A percentile compares a stretch with the other conserved stretches of the same genome.
phyloP scores from a whole-genome alignment of 805 yeast genomes.

The Cyberlindnera galapagoensis region DNA sequence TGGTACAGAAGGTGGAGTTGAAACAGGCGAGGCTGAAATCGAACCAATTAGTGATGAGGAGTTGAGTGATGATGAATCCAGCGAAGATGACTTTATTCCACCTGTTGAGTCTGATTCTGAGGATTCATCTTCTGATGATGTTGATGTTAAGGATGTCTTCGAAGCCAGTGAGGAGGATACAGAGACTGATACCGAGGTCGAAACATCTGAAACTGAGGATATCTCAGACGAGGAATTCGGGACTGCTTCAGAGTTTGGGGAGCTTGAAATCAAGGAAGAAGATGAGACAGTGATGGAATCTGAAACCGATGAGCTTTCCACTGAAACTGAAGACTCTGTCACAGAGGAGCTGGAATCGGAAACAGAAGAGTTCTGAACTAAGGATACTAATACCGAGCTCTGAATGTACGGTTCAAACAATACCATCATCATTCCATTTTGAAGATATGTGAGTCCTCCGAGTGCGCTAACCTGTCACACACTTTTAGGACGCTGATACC shows the following conservation, averaged over 20 bases:
- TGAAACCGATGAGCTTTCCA: too few relatives aligned
- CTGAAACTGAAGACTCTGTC: too few relatives aligned
- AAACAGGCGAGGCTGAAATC: constrained; percentile 12
- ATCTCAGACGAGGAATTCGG: constrained; percentile 6
- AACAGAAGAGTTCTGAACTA: too few relatives aligned
- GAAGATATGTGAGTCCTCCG: too few relatives aligned
- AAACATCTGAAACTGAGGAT: constrained; percentile 1
- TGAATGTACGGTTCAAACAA: too few relatives aligned
- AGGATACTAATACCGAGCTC: too few relatives aligned
- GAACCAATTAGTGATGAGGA: constrained; percentile 12
- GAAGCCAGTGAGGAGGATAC: constrained; percentile 1
- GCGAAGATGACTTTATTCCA: constrained; percentile 7
- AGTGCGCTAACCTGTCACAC: too few relatives aligned
- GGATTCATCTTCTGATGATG: constrained; percentile 2
- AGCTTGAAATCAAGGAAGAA: neutral
- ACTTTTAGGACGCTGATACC: too few relatives aligned
- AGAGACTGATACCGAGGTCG: constrained; percentile 2
- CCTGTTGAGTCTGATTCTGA: constrained; percentile 1
- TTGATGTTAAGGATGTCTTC: constrained; percentile 1
- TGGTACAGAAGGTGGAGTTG: constrained; percentile 12
- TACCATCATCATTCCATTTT: too few relatives aligned
- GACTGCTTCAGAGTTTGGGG: constrained; percentile 5
- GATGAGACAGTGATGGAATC: neutral
- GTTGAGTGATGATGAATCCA: constrained; percentile 8
- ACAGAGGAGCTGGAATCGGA: too few relatives aligned